Evolutionary conservation across 1,284 basidiomycete genomes (phyloP).

Genomic region (Phellopilus nigrolimitatus): DNA sequence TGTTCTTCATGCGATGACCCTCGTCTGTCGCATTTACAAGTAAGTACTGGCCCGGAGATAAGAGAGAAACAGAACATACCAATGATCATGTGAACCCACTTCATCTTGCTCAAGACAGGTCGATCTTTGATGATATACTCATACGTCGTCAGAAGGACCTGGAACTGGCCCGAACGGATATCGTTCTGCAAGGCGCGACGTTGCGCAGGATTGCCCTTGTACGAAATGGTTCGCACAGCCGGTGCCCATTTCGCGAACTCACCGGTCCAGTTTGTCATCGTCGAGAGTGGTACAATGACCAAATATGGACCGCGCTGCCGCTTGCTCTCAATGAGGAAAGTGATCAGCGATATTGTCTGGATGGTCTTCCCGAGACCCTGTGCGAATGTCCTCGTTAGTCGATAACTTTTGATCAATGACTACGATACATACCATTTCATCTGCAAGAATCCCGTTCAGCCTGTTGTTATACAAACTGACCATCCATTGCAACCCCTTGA

Average conservation of each 20-base stretch:
- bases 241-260: conserved; percentile 99
- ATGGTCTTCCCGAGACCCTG: conserved; percentile 96
- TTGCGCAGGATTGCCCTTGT: conserved; percentile 90
- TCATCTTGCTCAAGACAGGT: conserved; percentile 83
- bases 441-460: conserved; percentile 93
- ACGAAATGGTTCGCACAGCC: conserved; percentile 76
- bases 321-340: conserved; percentile 94
- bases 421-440: conserved; percentile 84
- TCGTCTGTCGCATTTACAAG: conserved; percentile 57
- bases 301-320: conserved; percentile 92
- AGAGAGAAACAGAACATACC: conserved; percentile 40
- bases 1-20: conserved; percentile 99
- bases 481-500: conserved; percentile 96
- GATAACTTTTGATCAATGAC: conserved; percentile 19
- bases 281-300: conserved; percentile 96
- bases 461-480: conserved; percentile 98
- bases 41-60: conserved; percentile 11
- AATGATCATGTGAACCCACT: conserved; percentile 99
- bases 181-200: conserved; percentile 73
- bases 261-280: conserved; percentile 97
- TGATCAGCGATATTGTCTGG: conserved; percentile 93
- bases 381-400: conserved; percentile 14
- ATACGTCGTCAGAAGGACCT: conserved; percentile 95
- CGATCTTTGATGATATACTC: conserved; percentile 99
- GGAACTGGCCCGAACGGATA: conserved; percentile 79